phyloP scores from a whole-genome alignment of 352 stramenopile species.

The Elongisporangium anandrum region DNA sequence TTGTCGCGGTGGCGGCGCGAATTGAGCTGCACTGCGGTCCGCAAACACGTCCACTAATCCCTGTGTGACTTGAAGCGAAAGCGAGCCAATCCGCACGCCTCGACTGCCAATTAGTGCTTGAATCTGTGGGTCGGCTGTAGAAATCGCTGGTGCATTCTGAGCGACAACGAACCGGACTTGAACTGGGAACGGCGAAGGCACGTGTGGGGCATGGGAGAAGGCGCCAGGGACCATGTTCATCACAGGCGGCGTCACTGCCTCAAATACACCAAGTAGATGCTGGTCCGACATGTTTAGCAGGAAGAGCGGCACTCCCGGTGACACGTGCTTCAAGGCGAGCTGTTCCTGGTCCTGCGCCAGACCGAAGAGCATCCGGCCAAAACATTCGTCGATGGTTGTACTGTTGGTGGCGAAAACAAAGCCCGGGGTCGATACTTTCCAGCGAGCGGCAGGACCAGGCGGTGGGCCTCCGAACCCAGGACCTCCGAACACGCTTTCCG shows the following conservation, averaged over 20 bases:
- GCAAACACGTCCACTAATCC: conserved; percentile 69
- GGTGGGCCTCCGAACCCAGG: conserved; percentile 23
- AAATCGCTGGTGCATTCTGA: conserved; percentile 70
- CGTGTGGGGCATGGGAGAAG: conserved; percentile 52
- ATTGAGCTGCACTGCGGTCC: conserved; percentile 49
- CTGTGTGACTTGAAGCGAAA: conserved; percentile 65
- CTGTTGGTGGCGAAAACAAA: conserved; percentile 84
- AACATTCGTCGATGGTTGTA: conserved; percentile 83
- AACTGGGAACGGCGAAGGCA: conserved; percentile 63
- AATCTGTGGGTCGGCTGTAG: conserved; percentile 62
- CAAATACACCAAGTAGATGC: conserved; percentile 83
- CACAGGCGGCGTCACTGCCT: conserved; percentile 69
- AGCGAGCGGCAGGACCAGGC: conserved; percentile 14
- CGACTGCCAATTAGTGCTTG: conserved; percentile 64
- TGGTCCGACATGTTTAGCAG: conserved; percentile 82
- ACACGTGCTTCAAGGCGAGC: conserved; percentile 53
- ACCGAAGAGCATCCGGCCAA: conserved; percentile 84
- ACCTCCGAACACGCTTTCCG: conserved; percentile 57
- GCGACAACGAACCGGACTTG: conserved; percentile 69
- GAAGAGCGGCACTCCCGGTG: conserved; percentile 78
- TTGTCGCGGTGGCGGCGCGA: conserved; percentile 30
- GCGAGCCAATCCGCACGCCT: conserved; percentile 46
- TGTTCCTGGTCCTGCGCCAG: conserved; percentile 67
- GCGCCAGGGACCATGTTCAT: conserved; percentile 77
- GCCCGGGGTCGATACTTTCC: conserved; percentile 46